Evolutionary conservation across 192 early-diverging fungal species (phyloP).

Genomic region (Backusella liffmaniae): DNA sequence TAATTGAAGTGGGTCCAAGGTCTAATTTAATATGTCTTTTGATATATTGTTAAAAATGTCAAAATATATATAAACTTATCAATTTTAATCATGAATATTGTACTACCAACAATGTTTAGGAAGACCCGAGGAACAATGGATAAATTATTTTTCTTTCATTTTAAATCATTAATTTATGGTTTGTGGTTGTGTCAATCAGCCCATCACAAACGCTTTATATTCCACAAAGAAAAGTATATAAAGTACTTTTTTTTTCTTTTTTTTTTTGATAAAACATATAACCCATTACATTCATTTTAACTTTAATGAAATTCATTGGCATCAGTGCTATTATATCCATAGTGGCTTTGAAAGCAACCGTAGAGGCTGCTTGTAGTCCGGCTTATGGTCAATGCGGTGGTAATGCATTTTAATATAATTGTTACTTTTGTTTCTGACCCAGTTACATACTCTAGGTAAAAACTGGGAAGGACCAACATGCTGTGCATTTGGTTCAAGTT

Average conservation of each 20-base stretch:
- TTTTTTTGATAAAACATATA: neutral
- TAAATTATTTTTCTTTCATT: slow-evolving; percentile 4
- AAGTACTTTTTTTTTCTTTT: neutral
- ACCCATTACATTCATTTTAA: neutral
- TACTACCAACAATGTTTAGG: neutral
- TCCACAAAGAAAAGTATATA: slow-evolving; percentile 3
- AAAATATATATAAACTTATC: neutral
- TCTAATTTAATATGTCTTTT: neutral
- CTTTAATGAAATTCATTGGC: neutral
- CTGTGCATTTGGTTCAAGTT: slow-evolving; percentile 18
- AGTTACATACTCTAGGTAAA: slow-evolving; percentile 4
- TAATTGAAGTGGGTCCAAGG: neutral
- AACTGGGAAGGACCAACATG: slow-evolving; percentile 22
- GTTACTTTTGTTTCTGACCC: neutral
- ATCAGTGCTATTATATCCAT: neutral
- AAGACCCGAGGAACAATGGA: slow-evolving; percentile 1
- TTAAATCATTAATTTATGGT: neutral
- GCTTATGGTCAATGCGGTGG: slow-evolving; percentile 24
- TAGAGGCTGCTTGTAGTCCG: slow-evolving; percentile 2
- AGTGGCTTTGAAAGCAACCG: neutral
- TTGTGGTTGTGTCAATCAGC: neutral
- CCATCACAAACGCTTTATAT: too few relatives aligned
- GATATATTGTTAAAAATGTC: neutral
- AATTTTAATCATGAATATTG: neutral
- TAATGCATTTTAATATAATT: neutral